phyloP scores from a whole-genome alignment of 371 early-diverging fungal genomes.

The Sporodiniella umbellata region DNA sequence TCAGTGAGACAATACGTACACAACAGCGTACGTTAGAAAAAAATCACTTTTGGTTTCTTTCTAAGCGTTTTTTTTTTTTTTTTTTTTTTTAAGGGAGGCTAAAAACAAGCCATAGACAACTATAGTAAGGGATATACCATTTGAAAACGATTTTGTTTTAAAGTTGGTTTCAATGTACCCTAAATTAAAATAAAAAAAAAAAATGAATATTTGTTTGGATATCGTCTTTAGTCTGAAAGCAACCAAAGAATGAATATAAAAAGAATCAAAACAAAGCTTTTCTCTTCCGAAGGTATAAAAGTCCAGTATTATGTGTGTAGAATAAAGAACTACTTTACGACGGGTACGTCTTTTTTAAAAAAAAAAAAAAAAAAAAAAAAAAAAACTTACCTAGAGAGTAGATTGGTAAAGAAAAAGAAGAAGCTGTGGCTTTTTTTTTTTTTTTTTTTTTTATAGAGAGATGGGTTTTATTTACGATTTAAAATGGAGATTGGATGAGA shows the following conservation, averaged over 20 bases:
- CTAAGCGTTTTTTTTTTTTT: too few species aligned
- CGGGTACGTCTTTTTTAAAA: conserved; percentile 40
- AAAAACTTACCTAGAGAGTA: conserved; percentile 67
- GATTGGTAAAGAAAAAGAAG: too few species aligned
- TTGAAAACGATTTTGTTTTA: too few species aligned
- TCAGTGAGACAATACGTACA: too few species aligned
- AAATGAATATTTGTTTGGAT: neutral
- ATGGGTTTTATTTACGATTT: neutral
- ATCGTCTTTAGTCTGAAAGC: neutral
- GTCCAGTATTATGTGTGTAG: neutral
- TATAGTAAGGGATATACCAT: too few species aligned
- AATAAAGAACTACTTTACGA: neutral
- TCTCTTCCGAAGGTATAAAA: neutral
- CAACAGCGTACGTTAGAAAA: too few species aligned
- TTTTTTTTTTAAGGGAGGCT: too few species aligned
- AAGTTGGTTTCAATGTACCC: conserved; percentile 56
- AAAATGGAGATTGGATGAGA: neutral
- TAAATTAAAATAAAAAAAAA: neutral
- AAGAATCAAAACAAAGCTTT: neutral
- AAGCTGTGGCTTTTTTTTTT: too few species aligned
- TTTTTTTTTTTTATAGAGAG: neutral
- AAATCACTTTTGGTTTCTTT: too few species aligned
- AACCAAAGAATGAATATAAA: neutral
- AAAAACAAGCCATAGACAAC: too few species aligned
- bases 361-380: conserved; percentile 44